Evolutionary conservation across 177 flowering plant genomes (phyloP).

Genomic region (Tripterygium wilfordii): DNA sequence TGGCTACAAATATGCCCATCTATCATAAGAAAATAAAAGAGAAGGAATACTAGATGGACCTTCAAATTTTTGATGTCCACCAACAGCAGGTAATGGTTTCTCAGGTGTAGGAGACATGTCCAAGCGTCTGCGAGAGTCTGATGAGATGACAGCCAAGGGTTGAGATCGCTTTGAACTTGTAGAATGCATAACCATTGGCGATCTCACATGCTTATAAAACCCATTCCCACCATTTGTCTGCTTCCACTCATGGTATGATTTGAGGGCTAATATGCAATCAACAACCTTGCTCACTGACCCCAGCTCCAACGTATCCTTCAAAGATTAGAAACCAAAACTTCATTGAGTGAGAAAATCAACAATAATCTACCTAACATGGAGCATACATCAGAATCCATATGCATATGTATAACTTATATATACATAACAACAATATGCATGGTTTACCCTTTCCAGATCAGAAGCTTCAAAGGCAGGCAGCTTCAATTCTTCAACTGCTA

Average conservation of each 20-base stretch:
- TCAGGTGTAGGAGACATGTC: slow-evolving; percentile 49
- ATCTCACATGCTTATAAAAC: slow-evolving; percentile 38
- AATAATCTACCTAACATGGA: no score
- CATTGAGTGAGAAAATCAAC: no score
- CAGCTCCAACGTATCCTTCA: slow-evolving; percentile 56
- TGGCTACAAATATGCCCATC: no score
- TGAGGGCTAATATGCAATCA: slow-evolving; percentile 80
- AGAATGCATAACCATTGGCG: slow-evolving; percentile 55
- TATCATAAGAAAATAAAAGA: no score
- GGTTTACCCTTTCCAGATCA: slow-evolving; percentile 80
- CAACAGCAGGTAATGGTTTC: slow-evolving; percentile 14
- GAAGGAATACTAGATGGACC: no score
- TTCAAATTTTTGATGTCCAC: slow-evolving; percentile 26
- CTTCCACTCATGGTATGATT: slow-evolving; percentile 76
- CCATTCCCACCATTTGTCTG: slow-evolving; percentile 48
- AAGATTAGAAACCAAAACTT: background rate
- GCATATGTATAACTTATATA: background rate
- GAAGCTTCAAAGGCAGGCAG: slow-evolving; percentile 91
- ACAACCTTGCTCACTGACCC: slow-evolving; percentile 76
- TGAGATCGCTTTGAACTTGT: slow-evolving; percentile 28
- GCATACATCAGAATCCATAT: background rate
- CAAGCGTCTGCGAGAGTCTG: slow-evolving; percentile 44
- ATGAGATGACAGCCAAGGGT: slow-evolving; percentile 9
- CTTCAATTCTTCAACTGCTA: slow-evolving; percentile 66
- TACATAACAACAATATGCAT: background rate